Conservation (phyloP, 2,329 filamentous ascomycete genomes). For the Paracorniculantispora psalliotae region DNA sequence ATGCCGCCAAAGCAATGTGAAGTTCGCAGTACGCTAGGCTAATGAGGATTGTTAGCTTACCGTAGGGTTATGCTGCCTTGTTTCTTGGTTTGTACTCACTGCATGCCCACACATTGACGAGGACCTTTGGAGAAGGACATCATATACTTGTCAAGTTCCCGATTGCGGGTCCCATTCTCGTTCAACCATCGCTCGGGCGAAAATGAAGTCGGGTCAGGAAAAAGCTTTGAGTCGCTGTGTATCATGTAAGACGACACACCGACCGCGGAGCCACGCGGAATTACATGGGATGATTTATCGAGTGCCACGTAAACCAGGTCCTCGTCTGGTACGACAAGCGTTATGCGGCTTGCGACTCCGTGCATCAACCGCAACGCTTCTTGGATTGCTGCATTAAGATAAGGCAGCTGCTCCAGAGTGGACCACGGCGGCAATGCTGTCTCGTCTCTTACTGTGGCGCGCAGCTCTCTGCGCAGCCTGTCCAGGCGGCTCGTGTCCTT, state of each 20-base stretch:
- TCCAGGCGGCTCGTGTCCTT: background rate
- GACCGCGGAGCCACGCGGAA: background rate
- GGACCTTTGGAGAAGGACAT: constrained; percentile 19
- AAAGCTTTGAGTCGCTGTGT: background rate
- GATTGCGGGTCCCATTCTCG: constrained; percentile 13
- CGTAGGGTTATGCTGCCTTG: background rate
- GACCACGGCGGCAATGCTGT: background rate
- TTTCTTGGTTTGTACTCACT: constrained; percentile 15
- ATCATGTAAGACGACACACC: background rate
- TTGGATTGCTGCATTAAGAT: background rate
- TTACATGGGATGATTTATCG: background rate
- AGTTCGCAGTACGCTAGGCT: constrained; percentile 13
- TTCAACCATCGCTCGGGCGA: constrained; percentile 22
- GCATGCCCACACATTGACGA: constrained; percentile 19
- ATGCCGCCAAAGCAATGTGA: constrained; percentile 21
- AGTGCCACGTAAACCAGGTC: background rate
- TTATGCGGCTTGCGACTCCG: background rate
- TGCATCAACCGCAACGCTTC: background rate
- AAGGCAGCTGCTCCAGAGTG: background rate
- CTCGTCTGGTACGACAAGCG: background rate
- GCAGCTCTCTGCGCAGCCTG: background rate
- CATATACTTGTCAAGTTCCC: constrained; percentile 17
- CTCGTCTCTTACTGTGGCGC: background rate
- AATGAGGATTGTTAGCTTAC: background rate
- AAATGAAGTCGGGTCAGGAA: constrained; percentile 18